phyloP scores from a whole-genome alignment of 2,329 filamentous ascomycete genomes.

The Chaetothyriales sp. region DNA sequence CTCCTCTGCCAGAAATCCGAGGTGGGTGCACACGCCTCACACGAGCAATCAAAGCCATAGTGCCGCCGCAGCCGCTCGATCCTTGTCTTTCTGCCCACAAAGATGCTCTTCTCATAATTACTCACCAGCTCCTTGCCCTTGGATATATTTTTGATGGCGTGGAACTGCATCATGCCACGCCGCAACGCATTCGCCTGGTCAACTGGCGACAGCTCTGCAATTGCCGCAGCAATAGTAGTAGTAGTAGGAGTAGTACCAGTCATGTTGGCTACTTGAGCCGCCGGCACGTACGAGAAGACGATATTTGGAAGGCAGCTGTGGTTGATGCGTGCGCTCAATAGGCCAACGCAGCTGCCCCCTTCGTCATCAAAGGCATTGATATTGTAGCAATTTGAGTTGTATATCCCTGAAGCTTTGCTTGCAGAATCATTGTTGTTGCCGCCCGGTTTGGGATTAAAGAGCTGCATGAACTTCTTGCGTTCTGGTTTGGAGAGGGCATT shows the following conservation, averaged over 20 bases:
- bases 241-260: not conserved
- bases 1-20: constrained; percentile 13
- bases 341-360: constrained; percentile 13
- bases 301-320: constrained; percentile 15
- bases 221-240: too few species aligned
- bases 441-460: constrained; percentile 14
- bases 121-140: constrained; percentile 11
- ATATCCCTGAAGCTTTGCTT: constrained; percentile 10
- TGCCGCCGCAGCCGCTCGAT: constrained; percentile 10
- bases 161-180: constrained; percentile 9
- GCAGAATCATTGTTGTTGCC: constrained; percentile 1
- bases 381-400: constrained; percentile 17
- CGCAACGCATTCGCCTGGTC: not conserved
- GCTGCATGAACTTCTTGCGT: constrained; percentile 7
- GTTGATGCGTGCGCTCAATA: constrained; percentile 11
- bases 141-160: constrained; percentile 12
- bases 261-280: not conserved
- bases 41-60: constrained; percentile 13
- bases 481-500: constrained; percentile 2
- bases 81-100: constrained; percentile 2
- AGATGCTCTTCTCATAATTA: constrained; percentile 14
- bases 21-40: constrained; percentile 11
- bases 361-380: constrained; percentile 5
- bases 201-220: not conserved
- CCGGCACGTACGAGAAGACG: constrained; percentile 11